Conservation (phyloP, 495 filamentous ascomycete genomes). For the Tuber brumale region DNA sequence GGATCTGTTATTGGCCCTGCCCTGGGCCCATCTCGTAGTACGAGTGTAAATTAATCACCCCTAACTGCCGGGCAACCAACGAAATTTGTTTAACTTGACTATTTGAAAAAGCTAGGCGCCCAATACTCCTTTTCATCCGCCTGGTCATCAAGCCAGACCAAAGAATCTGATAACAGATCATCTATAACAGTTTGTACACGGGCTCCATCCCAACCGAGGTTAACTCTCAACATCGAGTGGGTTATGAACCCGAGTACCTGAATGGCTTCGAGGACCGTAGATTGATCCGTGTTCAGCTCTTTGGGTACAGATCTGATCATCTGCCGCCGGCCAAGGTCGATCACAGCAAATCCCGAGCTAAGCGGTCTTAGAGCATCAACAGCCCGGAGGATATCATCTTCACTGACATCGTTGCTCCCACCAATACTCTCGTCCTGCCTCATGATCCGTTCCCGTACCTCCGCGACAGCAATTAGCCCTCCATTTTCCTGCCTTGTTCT, state of each 20-base stretch:
- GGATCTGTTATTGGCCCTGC: not conserved
- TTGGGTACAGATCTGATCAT: slow-evolving; percentile 93
- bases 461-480: slow-evolving; percentile 75
- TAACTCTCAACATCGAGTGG: slow-evolving; percentile 85
- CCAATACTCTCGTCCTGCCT: slow-evolving; percentile 57
- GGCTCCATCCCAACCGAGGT: slow-evolving; percentile 76
- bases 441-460: slow-evolving; percentile 66
- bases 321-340: slow-evolving; percentile 70
- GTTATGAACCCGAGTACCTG: slow-evolving; percentile 80
- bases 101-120: slow-evolving; percentile 55
- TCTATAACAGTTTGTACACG: slow-evolving; percentile 82
- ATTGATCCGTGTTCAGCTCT: slow-evolving; percentile 92
- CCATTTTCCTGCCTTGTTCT: slow-evolving; percentile 86
- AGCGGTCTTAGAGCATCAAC: slow-evolving; percentile 82
- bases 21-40: not conserved
- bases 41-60: not conserved
- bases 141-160: slow-evolving; percentile 93
- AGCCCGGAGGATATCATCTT: slow-evolving; percentile 82
- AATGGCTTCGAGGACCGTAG: slow-evolving; percentile 80
- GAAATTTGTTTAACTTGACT: not conserved
- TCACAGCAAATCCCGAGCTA: slow-evolving; percentile 75
- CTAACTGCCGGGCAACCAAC: not conserved
- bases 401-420: slow-evolving; percentile 58
- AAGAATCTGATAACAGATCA: slow-evolving; percentile 79
- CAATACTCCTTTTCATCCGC: slow-evolving; percentile 88